phyloP scores from a whole-genome alignment of 495 filamentous ascomycete genomes.

The Wilcoxina mikolae region DNA sequence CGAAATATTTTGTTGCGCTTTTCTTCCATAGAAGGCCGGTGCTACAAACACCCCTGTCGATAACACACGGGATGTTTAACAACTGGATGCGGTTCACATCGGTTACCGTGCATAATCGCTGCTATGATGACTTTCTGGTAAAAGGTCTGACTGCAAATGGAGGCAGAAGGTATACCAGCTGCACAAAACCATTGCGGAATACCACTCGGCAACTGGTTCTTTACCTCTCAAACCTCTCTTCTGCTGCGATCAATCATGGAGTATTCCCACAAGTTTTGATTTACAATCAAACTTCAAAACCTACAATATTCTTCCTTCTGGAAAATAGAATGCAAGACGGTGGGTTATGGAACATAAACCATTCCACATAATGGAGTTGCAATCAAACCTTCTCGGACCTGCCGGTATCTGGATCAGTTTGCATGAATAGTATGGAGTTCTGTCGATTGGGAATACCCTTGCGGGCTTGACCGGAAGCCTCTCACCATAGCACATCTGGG shows the following conservation, averaged over 20 bases:
- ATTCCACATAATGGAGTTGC: constrained; percentile 1
- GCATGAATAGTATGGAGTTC: background rate
- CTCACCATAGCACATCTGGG: background rate
- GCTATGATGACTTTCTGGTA: constrained; percentile 2
- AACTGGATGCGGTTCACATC: too few relatives aligned
- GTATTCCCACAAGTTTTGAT: background rate
- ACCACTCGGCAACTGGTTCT: background rate
- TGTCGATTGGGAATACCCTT: background rate
- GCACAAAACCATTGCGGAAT: background rate
- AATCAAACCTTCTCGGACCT: background rate
- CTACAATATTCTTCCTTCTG: constrained; percentile 3
- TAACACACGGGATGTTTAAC: too few relatives aligned
- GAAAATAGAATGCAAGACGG: constrained; percentile 4
- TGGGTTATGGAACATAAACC: constrained; percentile 2
- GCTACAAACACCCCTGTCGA: too few relatives aligned
- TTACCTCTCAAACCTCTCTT: background rate
- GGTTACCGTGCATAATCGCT: background rate
- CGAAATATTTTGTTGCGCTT: too few relatives aligned
- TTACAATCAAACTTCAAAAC: background rate
- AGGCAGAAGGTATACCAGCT: background rate
- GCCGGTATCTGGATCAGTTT: background rate
- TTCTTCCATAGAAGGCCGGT: too few relatives aligned
- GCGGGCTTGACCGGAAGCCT: background rate
- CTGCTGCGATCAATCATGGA: background rate
- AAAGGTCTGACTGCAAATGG: constrained; percentile 4